These are phyloP conservation scores for Acacia pycnantha DNA, from an alignment of 331 rosid species.

Conservation along the genomic window DNA sequence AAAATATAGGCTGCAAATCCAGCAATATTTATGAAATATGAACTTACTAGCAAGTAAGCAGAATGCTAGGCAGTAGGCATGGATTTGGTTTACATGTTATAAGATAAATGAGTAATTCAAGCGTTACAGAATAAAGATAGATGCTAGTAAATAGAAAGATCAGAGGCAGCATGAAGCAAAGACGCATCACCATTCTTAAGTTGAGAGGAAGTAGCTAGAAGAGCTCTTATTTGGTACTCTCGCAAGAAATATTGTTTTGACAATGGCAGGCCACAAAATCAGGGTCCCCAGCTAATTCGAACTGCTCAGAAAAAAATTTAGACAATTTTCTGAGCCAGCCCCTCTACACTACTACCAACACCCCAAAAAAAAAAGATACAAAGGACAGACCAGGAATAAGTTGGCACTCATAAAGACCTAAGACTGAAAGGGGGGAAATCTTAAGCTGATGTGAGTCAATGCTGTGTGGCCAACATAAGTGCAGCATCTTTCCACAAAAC, in stretches of 20 bases:
- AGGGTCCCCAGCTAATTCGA: background rate
- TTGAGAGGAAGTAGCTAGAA: background rate
- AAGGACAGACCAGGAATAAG: too few species aligned
- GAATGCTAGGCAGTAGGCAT: background rate
- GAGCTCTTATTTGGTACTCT: background rate
- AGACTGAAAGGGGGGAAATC: background rate
- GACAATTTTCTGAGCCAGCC: background rate
- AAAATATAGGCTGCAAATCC: conserved; percentile 80
- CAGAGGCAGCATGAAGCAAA: background rate
- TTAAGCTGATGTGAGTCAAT: background rate
- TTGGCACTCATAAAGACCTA: background rate
- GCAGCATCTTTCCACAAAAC: background rate
- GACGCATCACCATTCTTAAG: background rate
- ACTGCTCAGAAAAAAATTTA: background rate
- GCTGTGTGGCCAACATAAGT: background rate
- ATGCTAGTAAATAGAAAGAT: background rate
- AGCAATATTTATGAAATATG: conserved; percentile 19
- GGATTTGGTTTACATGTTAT: background rate
- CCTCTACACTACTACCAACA: background rate
- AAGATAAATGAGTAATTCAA: background rate
- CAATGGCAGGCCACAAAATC: background rate
- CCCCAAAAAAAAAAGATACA: background rate
- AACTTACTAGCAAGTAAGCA: background rate
- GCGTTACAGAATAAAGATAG: background rate
- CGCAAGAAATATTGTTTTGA: conserved; percentile 9